Conservation (phyloP, 208 protist species). For the Crithidia brevicula region DNA sequence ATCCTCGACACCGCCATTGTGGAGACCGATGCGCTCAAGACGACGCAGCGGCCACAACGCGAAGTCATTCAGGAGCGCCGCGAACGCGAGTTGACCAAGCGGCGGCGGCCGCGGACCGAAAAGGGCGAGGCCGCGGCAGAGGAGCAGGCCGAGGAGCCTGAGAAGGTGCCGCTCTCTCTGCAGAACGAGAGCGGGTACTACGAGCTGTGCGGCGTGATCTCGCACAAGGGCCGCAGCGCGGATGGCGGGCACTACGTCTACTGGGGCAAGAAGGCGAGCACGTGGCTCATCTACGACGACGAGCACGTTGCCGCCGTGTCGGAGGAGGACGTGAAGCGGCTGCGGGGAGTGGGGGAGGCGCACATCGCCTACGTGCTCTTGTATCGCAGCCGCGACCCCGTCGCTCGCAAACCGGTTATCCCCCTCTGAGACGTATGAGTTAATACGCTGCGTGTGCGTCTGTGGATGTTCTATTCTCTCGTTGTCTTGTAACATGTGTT, state of each 20-base stretch:
- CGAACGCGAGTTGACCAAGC: conserved; percentile 63
- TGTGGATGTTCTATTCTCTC: no score
- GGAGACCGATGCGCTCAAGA: conserved; percentile 63
- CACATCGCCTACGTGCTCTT: conserved; percentile 89
- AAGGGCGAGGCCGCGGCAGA: background rate
- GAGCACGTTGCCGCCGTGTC: conserved; percentile 63
- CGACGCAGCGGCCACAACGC: conserved; percentile 40
- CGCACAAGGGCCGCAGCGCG: conserved; percentile 90
- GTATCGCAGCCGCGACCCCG: conserved; percentile 72
- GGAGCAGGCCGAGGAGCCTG: conserved; percentile 16
- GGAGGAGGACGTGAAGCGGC: conserved; percentile 78
- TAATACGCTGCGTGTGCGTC: background rate
- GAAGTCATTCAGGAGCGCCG: conserved; percentile 46
- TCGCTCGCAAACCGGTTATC: conserved; percentile 46
- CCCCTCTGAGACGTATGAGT: conserved; percentile 43
- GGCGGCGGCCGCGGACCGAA: conserved; percentile 33
- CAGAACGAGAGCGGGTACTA: conserved; percentile 83
- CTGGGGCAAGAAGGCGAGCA: conserved; percentile 79
- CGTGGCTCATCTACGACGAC: conserved; percentile 85
- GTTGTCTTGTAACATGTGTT: no score
- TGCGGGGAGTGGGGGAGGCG: conserved; percentile 76
- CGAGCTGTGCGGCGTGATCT: conserved; percentile 90
- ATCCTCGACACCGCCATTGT: conserved; percentile 65
- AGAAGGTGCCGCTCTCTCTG: conserved; percentile 30
- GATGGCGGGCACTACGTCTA: conserved; percentile 93